phyloP scores from a whole-genome alignment of 116 monocot species.

The Phalaenopsis hybrid region DNA sequence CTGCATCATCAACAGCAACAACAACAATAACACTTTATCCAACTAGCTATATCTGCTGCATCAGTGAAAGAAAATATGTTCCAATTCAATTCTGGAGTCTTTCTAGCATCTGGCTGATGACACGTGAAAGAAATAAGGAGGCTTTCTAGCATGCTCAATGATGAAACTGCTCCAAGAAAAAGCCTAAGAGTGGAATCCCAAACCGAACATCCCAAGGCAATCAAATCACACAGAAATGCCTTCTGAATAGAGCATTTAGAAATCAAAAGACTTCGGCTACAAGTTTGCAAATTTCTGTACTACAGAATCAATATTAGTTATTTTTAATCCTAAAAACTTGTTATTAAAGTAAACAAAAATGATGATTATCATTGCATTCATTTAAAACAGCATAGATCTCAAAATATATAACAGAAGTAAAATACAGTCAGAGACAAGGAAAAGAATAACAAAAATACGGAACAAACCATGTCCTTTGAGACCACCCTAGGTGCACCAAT shows the following conservation, averaged over 20 bases:
- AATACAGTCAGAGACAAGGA: background rate
- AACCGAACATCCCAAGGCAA: background rate
- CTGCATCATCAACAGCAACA: background rate
- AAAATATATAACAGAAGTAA: background rate
- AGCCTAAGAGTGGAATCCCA: background rate
- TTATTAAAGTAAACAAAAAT: background rate
- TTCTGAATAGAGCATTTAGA: background rate
- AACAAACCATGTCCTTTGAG: conserved; percentile 85
- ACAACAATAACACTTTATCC: too few species aligned
- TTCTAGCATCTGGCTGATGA: background rate
- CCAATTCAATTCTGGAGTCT: background rate
- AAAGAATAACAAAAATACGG: background rate
- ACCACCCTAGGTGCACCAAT: conserved; percentile 97
- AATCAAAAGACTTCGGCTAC: background rate
- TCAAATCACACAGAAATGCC: background rate
- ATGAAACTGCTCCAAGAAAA: background rate
- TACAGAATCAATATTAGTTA: background rate
- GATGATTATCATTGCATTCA: background rate
- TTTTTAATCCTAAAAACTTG: background rate
- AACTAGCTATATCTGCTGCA: background rate
- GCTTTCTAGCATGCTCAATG: background rate
- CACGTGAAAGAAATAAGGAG: background rate
- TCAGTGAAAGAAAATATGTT: background rate
- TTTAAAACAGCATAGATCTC: background rate
- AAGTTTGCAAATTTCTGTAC: background rate